phyloP scores from a whole-genome alignment of 2,329 filamentous ascomycete species.

The Xylariales sp. region DNA sequence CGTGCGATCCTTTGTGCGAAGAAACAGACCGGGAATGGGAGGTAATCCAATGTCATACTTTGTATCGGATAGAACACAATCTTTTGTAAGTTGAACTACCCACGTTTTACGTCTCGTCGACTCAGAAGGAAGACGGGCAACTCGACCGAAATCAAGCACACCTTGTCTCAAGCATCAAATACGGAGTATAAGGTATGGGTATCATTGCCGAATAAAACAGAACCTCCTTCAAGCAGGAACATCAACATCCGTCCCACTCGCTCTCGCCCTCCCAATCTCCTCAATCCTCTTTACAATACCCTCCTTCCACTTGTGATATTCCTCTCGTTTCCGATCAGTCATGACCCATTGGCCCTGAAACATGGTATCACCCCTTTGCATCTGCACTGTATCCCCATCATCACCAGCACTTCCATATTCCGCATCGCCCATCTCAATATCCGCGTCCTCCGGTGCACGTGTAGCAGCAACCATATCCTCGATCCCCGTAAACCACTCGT shows the following conservation, averaged over 20 bases:
- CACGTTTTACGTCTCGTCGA: too few relatives aligned
- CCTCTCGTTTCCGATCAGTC: conserved; percentile 55
- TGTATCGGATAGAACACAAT: too few relatives aligned
- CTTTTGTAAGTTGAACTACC: too few relatives aligned
- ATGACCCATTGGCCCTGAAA: conserved; percentile 69
- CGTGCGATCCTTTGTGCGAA: too few relatives aligned
- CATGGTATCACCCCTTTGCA: conserved; percentile 61
- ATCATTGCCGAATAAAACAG: neutral
- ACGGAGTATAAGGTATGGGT: neutral
- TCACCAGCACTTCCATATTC: conserved; percentile 32
- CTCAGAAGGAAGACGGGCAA: too few relatives aligned
- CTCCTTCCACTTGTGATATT: conserved; percentile 62
- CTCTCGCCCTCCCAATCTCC: conserved; percentile 33
- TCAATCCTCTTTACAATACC: conserved; percentile 52
- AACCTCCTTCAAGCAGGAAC: conserved; percentile 10
- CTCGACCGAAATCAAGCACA: neutral
- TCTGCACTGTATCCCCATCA: conserved; percentile 31
- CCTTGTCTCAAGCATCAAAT: neutral
- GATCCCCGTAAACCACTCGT: conserved; percentile 61
- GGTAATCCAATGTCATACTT: too few relatives aligned
- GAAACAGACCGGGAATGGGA: too few relatives aligned
- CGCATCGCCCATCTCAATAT: conserved; percentile 28
- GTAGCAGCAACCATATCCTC: conserved; percentile 42
- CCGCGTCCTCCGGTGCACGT: conserved; percentile 19
- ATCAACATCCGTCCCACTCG: conserved; percentile 16